Base-by-base conservation (phyloP, 2,329 filamentous ascomycete species). In the Microdochium trichocladiopsis region DNA sequence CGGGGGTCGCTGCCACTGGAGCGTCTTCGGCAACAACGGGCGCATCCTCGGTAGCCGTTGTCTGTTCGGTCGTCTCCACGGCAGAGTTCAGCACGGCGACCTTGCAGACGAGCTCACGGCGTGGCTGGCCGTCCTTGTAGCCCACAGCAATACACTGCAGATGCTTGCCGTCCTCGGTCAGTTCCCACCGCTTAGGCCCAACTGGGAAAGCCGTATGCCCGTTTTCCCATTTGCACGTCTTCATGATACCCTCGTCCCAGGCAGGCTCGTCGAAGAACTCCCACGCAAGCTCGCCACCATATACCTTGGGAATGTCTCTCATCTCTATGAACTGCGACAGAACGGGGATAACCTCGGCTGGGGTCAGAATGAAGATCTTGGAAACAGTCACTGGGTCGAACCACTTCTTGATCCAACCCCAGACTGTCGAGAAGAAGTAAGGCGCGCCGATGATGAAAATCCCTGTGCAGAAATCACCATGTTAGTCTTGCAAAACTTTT, bases 401-500 rank as follows among this genome's bases (percentile, higher is more conserved):
- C 91, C 92, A 96, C 63, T 88, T 86, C 77, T 95, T 95, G 71
- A 95, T 81, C 90, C 91, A 96, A 58, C 88, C 84, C 92, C 92
- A 93, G 55, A 96, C 89, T 2, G 90, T 96, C 49, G 88, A 87
- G 75, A 96, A 96, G 78, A 95, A 96, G 47, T 80, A 74, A 8
- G 93, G 93, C 0, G 93, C 93, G 55, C 92, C 92, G 57, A 96
- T 90, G 63, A 97, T 87, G 56, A 76, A 77, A 61, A 77, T 76
- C 36, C 72, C 66, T 69, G 33, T 36, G 16, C 43, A 33, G 14
- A 61, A 37, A 2, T 14, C 25, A 1, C 11, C 6, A 9, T 10
- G 45, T 47, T 25, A 47, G 45, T 24, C 10, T 6, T 4, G 21
- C 11, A 9, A 12, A 6, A 16, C 36, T 18, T 16, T 41, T 18